Evolutionary conservation across 108 stramenopile species (phyloP), one percentile per base, ranked within the genome.

Genomic region (Fragilariopsis cylindrus): DNA sequence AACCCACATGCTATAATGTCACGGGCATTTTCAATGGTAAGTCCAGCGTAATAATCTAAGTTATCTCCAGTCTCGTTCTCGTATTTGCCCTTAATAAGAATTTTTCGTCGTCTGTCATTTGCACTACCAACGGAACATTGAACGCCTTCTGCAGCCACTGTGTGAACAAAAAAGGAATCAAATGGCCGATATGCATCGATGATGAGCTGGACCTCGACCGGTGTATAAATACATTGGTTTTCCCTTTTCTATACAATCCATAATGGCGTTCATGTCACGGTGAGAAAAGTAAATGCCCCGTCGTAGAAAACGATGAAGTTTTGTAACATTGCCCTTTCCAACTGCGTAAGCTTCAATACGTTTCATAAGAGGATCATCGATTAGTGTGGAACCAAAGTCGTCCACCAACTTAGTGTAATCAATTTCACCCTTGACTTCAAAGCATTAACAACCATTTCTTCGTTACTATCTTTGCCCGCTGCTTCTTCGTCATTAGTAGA

Each of bases 81-180:
- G 83, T 94, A 96, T 46, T 76, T 81, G 13, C 95, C 97, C 86
- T 99, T 99, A 97, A 99, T 6, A 99, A 74, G 74, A 99, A 99
- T 83, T 99, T 99, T 85, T 99, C 99, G 76, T 99, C 99, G 74
- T 99, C 99, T 8, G 99, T 99, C 84, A 99, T 96, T 88, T 99
- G 99, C 67, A 99, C 92, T 43, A 99, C 99, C 58, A 99, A 76
- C 0, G 99, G 99, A 73, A 92, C 95, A 43, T 94, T 82, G 66
- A 99, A 98, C 48, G 98, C 98, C 71, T 97, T 87, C 77, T 99
- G 98, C 49, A 98, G 71, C 92, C 94, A 98, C 69, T 95, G 80
- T 11, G 99, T 99, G 76, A 99, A 98, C 60, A 98, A 83, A 74
- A 99, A 99, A 40, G 99, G 98, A 16, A 99, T 82, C 76, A 99